Conservation (phyloP, 805 yeast species). For the Barnettozyma vustinii region DNA sequence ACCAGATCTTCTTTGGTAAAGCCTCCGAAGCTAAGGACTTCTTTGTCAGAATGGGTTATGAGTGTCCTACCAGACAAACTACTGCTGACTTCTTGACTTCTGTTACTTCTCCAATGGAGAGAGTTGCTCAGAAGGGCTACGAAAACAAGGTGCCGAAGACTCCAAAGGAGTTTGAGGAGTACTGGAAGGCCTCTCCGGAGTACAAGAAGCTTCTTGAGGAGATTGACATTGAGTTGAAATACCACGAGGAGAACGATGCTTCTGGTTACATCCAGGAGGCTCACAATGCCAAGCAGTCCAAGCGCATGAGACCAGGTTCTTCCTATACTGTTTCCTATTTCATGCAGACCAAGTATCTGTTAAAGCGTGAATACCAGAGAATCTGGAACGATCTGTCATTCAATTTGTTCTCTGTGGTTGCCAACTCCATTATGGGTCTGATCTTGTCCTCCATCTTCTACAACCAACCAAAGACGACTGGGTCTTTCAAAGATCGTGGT, state of each 20-base stretch:
- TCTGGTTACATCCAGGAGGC: conserved; percentile 32
- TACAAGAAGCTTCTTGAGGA: conserved; percentile 34
- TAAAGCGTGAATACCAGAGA: conserved; percentile 44
- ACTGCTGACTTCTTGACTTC: conserved; percentile 57
- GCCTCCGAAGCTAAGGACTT: conserved; percentile 40
- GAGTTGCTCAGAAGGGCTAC: conserved; percentile 37
- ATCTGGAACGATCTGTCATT: conserved; percentile 42
- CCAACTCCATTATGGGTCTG: conserved; percentile 49
- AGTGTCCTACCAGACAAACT: conserved; percentile 52
- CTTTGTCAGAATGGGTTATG: conserved; percentile 50
- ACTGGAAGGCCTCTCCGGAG: conserved; percentile 44
- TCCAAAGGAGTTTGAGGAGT: conserved; percentile 44
- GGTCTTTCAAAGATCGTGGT: conserved; percentile 48
- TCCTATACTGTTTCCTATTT: conserved; percentile 47
- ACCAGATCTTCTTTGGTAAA: conserved; percentile 50
- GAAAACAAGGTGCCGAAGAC: conserved; percentile 49
- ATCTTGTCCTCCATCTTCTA: conserved; percentile 54
- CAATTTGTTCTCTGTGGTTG: conserved; percentile 36
- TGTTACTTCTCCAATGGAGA: conserved; percentile 47
- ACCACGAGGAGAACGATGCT: conserved; percentile 30
- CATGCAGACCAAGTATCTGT: conserved; percentile 46
- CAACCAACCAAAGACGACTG: conserved; percentile 39
- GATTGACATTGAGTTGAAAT: conserved; percentile 31
- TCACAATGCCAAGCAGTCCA: conserved; percentile 49
- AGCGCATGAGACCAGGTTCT: conserved; percentile 40